Evolutionary conservation across 2,329 filamentous ascomycete species (phyloP), one percentile per base, ranked within the genome.

Genomic region (Hypoxylon sp.): DNA sequence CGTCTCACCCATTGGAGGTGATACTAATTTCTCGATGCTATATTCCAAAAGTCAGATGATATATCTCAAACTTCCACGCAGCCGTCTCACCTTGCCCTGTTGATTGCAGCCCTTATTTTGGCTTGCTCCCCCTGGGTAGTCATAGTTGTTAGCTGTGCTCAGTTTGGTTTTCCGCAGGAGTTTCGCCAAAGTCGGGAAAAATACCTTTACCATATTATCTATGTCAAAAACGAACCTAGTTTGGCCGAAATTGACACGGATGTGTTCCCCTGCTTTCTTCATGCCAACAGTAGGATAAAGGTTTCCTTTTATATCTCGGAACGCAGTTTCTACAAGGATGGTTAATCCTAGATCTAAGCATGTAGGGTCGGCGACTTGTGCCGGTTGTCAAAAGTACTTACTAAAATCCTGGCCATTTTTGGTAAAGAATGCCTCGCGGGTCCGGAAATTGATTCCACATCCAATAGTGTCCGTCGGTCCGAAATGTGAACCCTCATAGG

Each of bases 201-300:
- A 87, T 85, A 92, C 92, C 84, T 87, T 87, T 83, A 97, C 91
- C 85, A 96, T 88, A 66, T 88, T 88, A 79, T 98, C 93, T 73
- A 99, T 98, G 78, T 98, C 93, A 81, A 92, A 99, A 49, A 93
- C 86, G 79, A 98, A 98, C 2, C 92, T 92, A 59, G 86, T 88
- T 79, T 91, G 89, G 51, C 90, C 90, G 81, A 92, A 92, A 76
- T 92, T 92, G 72, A 85, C 87, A 66, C 84, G 81, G 64, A 92
- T 78, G 72, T 88, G 85, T 74, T 92, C 90, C 49, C 88, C 88
- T 0, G 85, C 79, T 75, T 87, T 90, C 77, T 91, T 91, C 58
- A 92, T 82, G n/a, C 90, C 89, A 25, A 92, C 82, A 0, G 85
- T 83, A 20, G 90, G 90, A 76, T 90, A 95, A n/a, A 93, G 78